Evolutionary conservation across 1,284 basidiomycete species (phyloP).

Genomic region (Tausonia pullulans): DNA sequence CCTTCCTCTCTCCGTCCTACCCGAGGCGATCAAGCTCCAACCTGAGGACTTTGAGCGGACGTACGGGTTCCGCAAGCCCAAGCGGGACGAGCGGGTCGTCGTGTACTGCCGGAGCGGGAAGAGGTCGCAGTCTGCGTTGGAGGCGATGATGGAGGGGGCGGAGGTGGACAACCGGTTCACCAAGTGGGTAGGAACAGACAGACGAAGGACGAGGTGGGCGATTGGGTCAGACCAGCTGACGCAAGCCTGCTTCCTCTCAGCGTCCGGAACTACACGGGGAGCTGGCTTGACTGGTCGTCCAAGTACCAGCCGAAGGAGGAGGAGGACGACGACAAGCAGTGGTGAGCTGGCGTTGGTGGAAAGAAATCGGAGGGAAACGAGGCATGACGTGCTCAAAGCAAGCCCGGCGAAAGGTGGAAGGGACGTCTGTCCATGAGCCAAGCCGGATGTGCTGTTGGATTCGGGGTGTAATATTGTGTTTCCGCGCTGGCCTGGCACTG

Average conservation of each 20-base stretch:
- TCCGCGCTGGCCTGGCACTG: too few species aligned
- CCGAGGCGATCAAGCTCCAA: constrained; percentile 54
- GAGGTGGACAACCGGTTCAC: constrained; percentile 1
- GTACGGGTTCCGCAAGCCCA: constrained; percentile 71
- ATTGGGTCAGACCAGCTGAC: neutral
- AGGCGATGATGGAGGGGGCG: neutral
- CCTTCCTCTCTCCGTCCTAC: constrained; percentile 71
- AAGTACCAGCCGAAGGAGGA: constrained; percentile 33
- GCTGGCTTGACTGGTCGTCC: constrained; percentile 83
- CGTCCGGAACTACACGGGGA: constrained; percentile 76
- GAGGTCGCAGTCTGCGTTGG: constrained; percentile 61
- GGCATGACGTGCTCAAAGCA: too few species aligned
- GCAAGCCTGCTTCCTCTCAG: constrained; percentile 33
- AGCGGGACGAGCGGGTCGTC: constrained; percentile 60
- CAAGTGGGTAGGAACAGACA: constrained; percentile 4
- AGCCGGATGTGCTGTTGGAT: too few species aligned
- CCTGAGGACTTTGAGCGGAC: constrained; percentile 50
- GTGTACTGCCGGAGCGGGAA: constrained; percentile 93
- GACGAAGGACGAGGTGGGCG: neutral
- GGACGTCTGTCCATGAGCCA: too few species aligned
- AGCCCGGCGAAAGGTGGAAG: too few species aligned
- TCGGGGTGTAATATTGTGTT: too few species aligned
- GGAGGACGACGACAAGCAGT: constrained; percentile 24
- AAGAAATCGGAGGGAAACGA: too few species aligned
- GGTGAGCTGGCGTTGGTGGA: too few species aligned